Percentiles rank a stretch among this genome's conserved stretches.
These are phyloP conservation scores for Metarhizium brunneum DNA, from an alignment of 2,329 filamentous ascomycete species.

Conservation along the genomic window DNA sequence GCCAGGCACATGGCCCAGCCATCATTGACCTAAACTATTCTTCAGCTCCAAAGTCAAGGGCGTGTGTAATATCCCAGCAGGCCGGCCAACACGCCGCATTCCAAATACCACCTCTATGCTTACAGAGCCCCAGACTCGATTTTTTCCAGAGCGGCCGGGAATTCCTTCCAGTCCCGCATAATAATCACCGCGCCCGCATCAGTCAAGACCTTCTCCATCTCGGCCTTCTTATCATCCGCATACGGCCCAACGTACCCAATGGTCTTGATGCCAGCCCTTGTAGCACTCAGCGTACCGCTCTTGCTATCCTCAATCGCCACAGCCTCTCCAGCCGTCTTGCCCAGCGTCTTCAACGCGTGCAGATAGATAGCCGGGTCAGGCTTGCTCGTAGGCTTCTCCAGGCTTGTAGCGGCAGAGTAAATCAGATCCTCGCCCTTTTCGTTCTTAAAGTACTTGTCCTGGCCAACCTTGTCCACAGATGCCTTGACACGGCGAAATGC, in stretches of 20 bases:
- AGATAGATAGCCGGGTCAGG: slow-evolving; percentile 85
- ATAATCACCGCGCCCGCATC: slow-evolving; percentile 54
- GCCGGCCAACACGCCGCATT: neutral
- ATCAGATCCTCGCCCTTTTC: slow-evolving; percentile 48
- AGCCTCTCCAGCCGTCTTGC: slow-evolving; percentile 60
- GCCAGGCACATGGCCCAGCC: neutral
- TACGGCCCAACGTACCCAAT: slow-evolving; percentile 84
- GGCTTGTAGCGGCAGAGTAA: slow-evolving; percentile 73
- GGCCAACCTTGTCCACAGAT: slow-evolving; percentile 68
- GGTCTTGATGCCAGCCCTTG: slow-evolving; percentile 68
- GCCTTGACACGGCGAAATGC: slow-evolving; percentile 71
- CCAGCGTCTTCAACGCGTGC: slow-evolving; percentile 63
- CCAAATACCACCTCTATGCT: neutral
- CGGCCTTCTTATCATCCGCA: slow-evolving; percentile 46
- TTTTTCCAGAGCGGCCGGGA: slow-evolving; percentile 36
- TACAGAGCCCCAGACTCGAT: slow-evolving; percentile 32
- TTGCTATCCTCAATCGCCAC: slow-evolving; percentile 85
- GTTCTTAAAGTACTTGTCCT: slow-evolving; percentile 63
- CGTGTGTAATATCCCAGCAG: neutral
- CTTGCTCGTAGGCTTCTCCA: slow-evolving; percentile 76
- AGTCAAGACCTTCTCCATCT: slow-evolving; percentile 54
- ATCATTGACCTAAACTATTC: neutral
- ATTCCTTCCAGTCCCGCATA: slow-evolving; percentile 52
- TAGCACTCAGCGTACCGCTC: slow-evolving; percentile 66
- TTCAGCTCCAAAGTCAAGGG: neutral